Percentiles rank a stretch among this genome's conserved stretches.
Conservation (phyloP, 1,139 yeast genomes). For the Barnettozyma hawaiiensis region DNA sequence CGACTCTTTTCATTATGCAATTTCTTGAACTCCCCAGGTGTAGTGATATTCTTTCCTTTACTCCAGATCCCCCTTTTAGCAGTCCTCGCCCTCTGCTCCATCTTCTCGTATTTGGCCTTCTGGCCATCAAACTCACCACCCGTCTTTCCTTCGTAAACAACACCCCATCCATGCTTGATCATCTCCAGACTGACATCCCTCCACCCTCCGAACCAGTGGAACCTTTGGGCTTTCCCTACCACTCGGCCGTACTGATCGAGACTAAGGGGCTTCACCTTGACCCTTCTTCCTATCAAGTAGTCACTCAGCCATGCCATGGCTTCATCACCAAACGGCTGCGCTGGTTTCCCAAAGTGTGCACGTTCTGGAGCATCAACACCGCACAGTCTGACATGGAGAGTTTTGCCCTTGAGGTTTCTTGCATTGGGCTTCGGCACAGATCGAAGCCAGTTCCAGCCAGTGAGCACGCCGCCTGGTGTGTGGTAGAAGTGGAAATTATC, state of each 20-base stretch:
- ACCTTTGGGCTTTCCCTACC: constrained; percentile 74
- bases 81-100: constrained; percentile 57
- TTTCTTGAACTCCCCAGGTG: constrained; percentile 81
- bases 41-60: constrained; percentile 43
- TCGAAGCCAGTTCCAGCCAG: constrained; percentile 95
- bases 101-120: constrained; percentile 49
- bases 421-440: constrained; percentile 39
- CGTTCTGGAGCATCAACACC: constrained; percentile 99
- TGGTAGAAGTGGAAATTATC: constrained; percentile 91
- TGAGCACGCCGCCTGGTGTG: constrained; percentile 81
- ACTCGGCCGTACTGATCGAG: constrained; percentile 87
- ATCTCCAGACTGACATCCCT: constrained; percentile 83
- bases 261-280: constrained; percentile 70
- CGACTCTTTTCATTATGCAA: too few relatives aligned
- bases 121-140: constrained; percentile 85
- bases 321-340: constrained; percentile 85
- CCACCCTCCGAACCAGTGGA: constrained; percentile 53
- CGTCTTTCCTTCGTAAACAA: constrained; percentile 75
- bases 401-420: constrained; percentile 30
- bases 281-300: constrained; percentile 57
- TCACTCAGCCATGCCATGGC: constrained; percentile 71
- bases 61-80: constrained; percentile 70
- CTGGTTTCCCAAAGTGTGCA: constrained; percentile 90
- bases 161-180: constrained; percentile 76
- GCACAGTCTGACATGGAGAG: constrained; percentile 62